Conservation (phyloP, 352 stramenopile species). For the Pythium dissotocum region DNA sequence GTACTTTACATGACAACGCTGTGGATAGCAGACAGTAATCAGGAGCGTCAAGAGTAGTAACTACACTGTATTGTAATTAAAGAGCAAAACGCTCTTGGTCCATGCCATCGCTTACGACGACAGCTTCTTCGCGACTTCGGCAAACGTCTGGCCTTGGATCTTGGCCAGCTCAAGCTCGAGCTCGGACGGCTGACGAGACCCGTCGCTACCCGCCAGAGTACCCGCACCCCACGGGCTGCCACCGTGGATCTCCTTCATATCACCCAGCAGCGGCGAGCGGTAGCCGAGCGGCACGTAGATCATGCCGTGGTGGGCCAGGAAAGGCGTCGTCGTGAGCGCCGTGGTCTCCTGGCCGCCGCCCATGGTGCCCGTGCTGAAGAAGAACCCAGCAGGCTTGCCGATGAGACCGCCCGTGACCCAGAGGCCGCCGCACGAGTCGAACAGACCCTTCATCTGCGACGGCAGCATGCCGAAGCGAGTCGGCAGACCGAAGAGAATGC, state of each 20-base stretch:
- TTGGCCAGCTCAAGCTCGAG: conserved; percentile 73
- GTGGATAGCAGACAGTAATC: too few species aligned
- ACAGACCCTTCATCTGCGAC: conserved; percentile 77
- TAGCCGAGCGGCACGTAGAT: conserved; percentile 75
- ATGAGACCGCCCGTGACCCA: conserved; percentile 61
- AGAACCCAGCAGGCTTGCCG: conserved; percentile 71
- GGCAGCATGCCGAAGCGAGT: conserved; percentile 75
- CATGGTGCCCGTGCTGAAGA: conserved; percentile 63
- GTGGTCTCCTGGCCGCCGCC: conserved; percentile 78
- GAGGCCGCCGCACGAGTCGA: conserved; percentile 64
- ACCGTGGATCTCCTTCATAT: conserved; percentile 56
- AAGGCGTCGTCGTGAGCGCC: conserved; percentile 56
- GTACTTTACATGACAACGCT: too few species aligned
- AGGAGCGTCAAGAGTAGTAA: too few species aligned
- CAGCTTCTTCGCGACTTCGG: conserved; percentile 75
- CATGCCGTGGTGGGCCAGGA: conserved; percentile 78
- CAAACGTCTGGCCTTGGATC: conserved; percentile 84
- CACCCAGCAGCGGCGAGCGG: conserved; percentile 38
- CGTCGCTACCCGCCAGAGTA: conserved; percentile 63
- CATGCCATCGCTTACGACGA: too few species aligned
- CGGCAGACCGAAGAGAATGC: conserved; percentile 85
- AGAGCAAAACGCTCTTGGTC: too few species aligned
- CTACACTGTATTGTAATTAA: too few species aligned
- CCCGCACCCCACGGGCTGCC: conserved; percentile 61
- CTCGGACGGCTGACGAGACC: conserved; percentile 68